These are phyloP conservation scores for Kazachstania taianensis DNA, from an alignment of 805 yeast species.

Conservation along the genomic window DNA sequence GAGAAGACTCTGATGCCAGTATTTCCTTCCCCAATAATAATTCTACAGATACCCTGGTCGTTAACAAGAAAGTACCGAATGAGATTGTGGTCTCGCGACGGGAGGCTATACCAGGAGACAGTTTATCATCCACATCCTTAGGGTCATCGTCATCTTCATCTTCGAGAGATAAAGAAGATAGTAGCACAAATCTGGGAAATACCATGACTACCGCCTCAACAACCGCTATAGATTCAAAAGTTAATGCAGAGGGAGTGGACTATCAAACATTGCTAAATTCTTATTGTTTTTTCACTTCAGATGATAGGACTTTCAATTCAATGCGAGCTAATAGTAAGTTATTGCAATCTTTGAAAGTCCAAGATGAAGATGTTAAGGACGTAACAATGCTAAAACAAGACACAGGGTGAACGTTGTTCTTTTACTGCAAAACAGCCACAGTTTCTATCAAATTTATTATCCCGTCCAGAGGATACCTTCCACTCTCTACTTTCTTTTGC, in stretches of 20 bases:
- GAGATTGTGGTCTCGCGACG: not conserved
- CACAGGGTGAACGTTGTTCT: too few relatives aligned
- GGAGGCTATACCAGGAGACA: too few relatives aligned
- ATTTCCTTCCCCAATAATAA: conserved; percentile 5
- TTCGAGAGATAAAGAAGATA: not conserved
- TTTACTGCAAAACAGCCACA: too few relatives aligned
- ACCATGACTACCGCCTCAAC: not conserved
- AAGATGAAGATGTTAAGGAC: too few relatives aligned
- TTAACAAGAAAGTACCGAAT: not conserved
- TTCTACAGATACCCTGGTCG: conserved; percentile 14
- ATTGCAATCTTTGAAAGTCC: not conserved
- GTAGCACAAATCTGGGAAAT: not conserved
- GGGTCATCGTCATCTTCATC: not conserved
- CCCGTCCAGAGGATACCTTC: too few relatives aligned
- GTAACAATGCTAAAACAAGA: too few relatives aligned
- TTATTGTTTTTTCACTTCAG: conserved; percentile 19
- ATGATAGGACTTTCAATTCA: not conserved
- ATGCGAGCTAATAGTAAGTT: not conserved
- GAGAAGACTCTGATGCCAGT: not conserved
- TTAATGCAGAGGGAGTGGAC: conserved; percentile 9
- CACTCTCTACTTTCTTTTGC: too few relatives aligned
- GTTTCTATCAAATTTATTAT: too few relatives aligned
- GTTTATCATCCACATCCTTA: not conserved
- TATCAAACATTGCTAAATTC: conserved; percentile 22
- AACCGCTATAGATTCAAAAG: not conserved